Evolutionary conservation across 495 filamentous ascomycete genomes (phyloP), one percentile per base, ranked within the genome.

Genomic region (Aspergillus wentii): DNA sequence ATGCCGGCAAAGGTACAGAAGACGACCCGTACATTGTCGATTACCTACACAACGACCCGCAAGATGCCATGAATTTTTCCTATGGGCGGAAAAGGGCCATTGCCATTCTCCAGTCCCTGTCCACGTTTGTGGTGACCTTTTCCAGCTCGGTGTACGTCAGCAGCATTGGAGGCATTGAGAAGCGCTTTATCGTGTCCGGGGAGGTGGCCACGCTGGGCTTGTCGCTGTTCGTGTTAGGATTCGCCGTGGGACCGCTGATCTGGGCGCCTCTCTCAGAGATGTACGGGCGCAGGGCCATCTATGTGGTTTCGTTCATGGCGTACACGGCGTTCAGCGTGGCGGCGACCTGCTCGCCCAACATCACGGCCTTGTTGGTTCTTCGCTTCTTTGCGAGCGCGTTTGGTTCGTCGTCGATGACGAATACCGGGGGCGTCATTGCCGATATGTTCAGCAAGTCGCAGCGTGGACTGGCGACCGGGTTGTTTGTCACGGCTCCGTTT

Each of bases 11-110:
- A 2, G 83, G 82, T 27, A 85, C 81, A 9, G 55, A 66, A 22
- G 73, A 78, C 4, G 72, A 80, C 20, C 83, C 83, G 1, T 86
- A 73, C 43, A 47, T 82, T 17, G 78, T 86, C 43, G 73, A 76
- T 18, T 86, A 75, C 54, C 64, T 85, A 0, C 69, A 71, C 4
- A 50, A 75, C 17, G 83, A 87, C 54, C 59, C 64, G 2, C 62
- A 72, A 33, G 76, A 85, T 56, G 76, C 81, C 1, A 72, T 80
- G 64, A 10, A 35, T 34, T 11, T 50, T 40, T 21, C 70, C 64
- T 46, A 80, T 80, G 57, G 83, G 76, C 76, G 40, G 44, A 35
- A 29, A 13, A 13, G 11, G 3, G 11, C 10, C 14, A 72, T 81
- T 40, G 78, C 75, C 3, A 25, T 74, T 8, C 43, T 79, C 16